Evolutionary conservation across 768 basidiomycete genomes (phyloP).

Genomic region (Dentipellis fragilis): DNA sequence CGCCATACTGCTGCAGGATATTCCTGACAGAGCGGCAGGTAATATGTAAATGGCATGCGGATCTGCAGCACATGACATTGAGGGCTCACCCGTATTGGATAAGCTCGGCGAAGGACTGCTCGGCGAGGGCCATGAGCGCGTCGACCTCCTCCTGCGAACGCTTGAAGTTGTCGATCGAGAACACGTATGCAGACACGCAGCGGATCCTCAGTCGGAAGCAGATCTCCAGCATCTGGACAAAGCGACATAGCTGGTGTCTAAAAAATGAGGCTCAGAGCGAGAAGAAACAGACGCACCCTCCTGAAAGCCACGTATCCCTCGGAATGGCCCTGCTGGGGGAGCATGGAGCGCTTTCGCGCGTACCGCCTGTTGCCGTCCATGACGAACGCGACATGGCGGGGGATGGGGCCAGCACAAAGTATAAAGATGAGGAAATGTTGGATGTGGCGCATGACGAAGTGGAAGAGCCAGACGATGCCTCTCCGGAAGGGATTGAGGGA

Average conservation of each 20-base stretch:
- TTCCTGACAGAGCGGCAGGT: slow-evolving; percentile 37
- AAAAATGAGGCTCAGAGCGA: background rate
- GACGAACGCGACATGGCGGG: slow-evolving; percentile 85
- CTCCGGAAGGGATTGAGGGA: slow-evolving; percentile 14
- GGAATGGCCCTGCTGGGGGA: slow-evolving; percentile 69
- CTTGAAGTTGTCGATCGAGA: slow-evolving; percentile 96
- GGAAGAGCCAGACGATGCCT: slow-evolving; percentile 15
- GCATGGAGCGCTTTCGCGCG: slow-evolving; percentile 57
- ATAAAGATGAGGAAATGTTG: slow-evolving; percentile 49
- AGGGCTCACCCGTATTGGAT: slow-evolving; percentile 64
- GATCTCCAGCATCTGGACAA: slow-evolving; percentile 66
- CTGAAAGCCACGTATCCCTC: slow-evolving; percentile 77
- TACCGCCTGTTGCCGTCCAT: slow-evolving; percentile 97
- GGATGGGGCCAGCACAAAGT: slow-evolving; percentile 77
- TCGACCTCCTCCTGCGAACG: slow-evolving; percentile 79
- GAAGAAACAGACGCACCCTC: slow-evolving; percentile 40
- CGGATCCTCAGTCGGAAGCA: slow-evolving; percentile 71
- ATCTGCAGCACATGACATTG: slow-evolving; percentile 2
- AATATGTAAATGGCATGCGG: background rate
- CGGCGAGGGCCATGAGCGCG: slow-evolving; percentile 77
- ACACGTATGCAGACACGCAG: slow-evolving; percentile 94
- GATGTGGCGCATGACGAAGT: slow-evolving; percentile 14
- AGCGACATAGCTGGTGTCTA: background rate
- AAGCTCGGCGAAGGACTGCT: slow-evolving; percentile 68
- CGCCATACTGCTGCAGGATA: slow-evolving; percentile 71